Evolutionary conservation across 345 rosid species (phyloP), one percentile per base, ranked within the genome.

Genomic region (Clausena lansium): DNA sequence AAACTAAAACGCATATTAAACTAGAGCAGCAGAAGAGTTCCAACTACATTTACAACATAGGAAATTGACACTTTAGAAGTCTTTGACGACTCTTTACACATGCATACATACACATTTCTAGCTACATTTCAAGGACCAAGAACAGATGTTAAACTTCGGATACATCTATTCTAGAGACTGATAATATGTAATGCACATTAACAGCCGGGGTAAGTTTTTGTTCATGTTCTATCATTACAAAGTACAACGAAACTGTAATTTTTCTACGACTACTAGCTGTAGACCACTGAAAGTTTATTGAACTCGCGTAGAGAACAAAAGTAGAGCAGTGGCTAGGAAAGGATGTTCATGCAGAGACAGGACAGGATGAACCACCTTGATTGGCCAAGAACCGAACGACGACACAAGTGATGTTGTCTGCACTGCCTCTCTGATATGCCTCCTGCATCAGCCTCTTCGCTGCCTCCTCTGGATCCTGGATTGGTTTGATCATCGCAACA

Each of bases 351-450:
- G 79, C 71, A 22, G 87, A 62, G 60, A 41, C n/a, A 70, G 66
- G 45, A 32, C 62, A 76, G 67, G 91, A 85, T 36, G 89, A 79
- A 59, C 82, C 85, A 4, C 79, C 90, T 79, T 81, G 88, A 77
- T 83, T 85, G 32, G 88, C 88, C 81, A 88, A 75, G 89, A 94
- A 97, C 59, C 97, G 98, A 73, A 97, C 98, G 0, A 97, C 98
- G 3, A 97, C 93, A 69, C 98, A 92, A 41, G 99, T 94, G 74
- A 97, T 97, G 81, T 97, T 97, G 81, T 97, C 99, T 15, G 98
- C 98, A 72, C 99, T 97, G 67, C 98, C 98, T 80, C 98, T 88
- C 88, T 91, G 98, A 86, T 84, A 92, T 38, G 99, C 99, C 83
- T 94, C 98, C 81, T 82, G 89, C 97, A 94, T 81, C 80, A 94